A percentile compares a stretch with the other conserved stretches of the same genome.
These are phyloP conservation scores for Penicillium sp. DNA, from an alignment of 2,329 filamentous ascomycete genomes.

Conservation along the genomic window DNA sequence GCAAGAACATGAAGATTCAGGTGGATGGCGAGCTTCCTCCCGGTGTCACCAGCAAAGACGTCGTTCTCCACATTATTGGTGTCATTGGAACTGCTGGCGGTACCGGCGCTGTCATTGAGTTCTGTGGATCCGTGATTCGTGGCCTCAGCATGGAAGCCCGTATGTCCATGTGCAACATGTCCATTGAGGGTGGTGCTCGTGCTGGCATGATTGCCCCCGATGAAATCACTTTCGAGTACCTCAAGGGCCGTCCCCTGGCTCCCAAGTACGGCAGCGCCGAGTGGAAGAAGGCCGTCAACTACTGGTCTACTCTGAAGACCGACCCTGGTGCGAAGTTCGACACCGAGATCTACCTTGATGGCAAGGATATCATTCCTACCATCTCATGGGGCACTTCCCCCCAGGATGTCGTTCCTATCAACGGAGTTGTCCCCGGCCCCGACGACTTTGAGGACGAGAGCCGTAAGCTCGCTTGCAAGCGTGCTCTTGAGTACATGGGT, in stretches of 20 bases:
- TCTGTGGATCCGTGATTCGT: slow-evolving; percentile 91
- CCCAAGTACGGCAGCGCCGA: slow-evolving; percentile 79
- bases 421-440: slow-evolving; percentile 82
- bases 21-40: slow-evolving; percentile 86
- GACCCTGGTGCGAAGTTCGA: slow-evolving; percentile 90
- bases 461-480: slow-evolving; percentile 75
- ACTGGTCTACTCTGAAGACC: slow-evolving; percentile 83
- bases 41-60: slow-evolving; percentile 94
- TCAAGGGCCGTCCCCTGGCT: slow-evolving; percentile 85
- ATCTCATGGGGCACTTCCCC: slow-evolving; percentile 97
- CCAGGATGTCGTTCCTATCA: slow-evolving; percentile 94
- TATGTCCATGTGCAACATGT: slow-evolving; percentile 99
- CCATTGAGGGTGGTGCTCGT: slow-evolving; percentile 91
- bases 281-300: slow-evolving; percentile 83
- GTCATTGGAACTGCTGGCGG: slow-evolving; percentile 92
- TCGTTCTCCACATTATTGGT: slow-evolving; percentile 89
- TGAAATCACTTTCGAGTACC: slow-evolving; percentile 89
- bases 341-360: slow-evolving; percentile 82
- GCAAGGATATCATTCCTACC: slow-evolving; percentile 88
- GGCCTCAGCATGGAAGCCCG: slow-evolving; percentile 90
- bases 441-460: slow-evolving; percentile 77
- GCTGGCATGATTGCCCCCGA: slow-evolving; percentile 97
- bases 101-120: slow-evolving; percentile 93
- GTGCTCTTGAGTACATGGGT: slow-evolving; percentile 95
- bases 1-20: slow-evolving; percentile 98